Conservation (phyloP, 495 filamentous ascomycete genomes). For the Cercophora newfieldiana region DNA sequence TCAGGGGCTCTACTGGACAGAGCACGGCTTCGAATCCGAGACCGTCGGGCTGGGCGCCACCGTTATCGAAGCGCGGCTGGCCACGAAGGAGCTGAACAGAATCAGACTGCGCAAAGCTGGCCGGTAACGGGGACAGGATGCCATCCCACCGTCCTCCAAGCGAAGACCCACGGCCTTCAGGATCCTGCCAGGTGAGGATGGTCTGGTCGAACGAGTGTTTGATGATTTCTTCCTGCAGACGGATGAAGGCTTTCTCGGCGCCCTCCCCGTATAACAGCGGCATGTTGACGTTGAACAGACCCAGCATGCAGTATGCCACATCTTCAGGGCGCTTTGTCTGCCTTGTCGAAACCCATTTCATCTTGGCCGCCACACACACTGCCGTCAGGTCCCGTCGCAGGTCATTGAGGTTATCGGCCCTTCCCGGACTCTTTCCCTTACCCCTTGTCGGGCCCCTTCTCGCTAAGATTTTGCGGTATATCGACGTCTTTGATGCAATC, state of each 20-base stretch:
- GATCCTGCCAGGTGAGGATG: not conserved
- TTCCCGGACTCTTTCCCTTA: not conserved
- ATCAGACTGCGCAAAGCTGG: not conserved
- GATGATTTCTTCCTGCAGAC: constrained; percentile 15
- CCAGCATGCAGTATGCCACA: constrained; percentile 15
- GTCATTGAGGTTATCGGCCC: not conserved
- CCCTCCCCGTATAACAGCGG: constrained; percentile 16
- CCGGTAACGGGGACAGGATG: constrained; percentile 1
- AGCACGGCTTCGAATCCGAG: not conserved
- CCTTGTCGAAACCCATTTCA: constrained; percentile 14
- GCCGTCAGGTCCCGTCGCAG: not conserved
- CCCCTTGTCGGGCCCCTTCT: not conserved
- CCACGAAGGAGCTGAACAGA: not conserved
- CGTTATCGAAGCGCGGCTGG: not conserved
- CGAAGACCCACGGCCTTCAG: not conserved
- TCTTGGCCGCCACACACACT: constrained; percentile 7
- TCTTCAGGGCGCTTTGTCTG: constrained; percentile 3
- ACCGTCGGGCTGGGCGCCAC: not conserved
- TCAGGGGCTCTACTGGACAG: not conserved
- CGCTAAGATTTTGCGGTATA: constrained; percentile 1
- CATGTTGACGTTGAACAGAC: constrained; percentile 17
- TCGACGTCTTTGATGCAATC: constrained; percentile 7
- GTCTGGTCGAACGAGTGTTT: constrained; percentile 6
- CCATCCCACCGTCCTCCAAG: constrained; percentile 1
- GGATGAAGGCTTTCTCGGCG: constrained; percentile 14